phyloP scores from a whole-genome alignment of 768 basidiomycete species.

The Mycena vulgaris region DNA sequence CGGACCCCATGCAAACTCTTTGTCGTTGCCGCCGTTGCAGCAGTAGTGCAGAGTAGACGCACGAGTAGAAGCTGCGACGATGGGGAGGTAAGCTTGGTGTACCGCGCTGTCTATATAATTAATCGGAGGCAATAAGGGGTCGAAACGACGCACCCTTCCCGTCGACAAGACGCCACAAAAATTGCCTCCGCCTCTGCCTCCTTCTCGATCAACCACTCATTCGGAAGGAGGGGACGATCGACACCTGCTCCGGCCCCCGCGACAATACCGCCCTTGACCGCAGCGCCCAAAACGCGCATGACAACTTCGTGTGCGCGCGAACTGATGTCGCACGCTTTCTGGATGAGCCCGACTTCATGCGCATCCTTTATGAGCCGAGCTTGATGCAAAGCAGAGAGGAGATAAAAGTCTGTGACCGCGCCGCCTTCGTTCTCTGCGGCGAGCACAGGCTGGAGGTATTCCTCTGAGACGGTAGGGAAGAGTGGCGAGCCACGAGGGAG shows the following conservation, averaged over 20 bases:
- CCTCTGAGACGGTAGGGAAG: constrained; percentile 66
- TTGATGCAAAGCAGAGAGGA: constrained; percentile 84
- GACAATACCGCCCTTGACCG: constrained; percentile 71
- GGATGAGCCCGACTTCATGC: constrained; percentile 82
- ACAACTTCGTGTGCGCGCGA: constrained; percentile 92
- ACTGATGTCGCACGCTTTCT: constrained; percentile 87
- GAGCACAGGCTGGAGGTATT: constrained; percentile 57
- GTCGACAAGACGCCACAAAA: constrained; percentile 90
- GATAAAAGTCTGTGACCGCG: constrained; percentile 70
- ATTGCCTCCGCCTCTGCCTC: constrained; percentile 96
- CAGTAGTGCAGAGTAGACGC: constrained; percentile 96
- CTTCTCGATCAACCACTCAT: constrained; percentile 91
- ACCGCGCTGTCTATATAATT: constrained; percentile 66
- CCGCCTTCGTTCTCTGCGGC: constrained; percentile 50
- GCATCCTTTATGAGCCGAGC: constrained; percentile 86
- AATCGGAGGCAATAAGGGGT: constrained; percentile 7
- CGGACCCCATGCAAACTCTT: constrained; percentile 89
- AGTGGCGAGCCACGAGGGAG: constrained; percentile 68
- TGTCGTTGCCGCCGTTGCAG: constrained; percentile 78
- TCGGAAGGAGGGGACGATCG: constrained; percentile 71
- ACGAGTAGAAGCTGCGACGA: constrained; percentile 88
- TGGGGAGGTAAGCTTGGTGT: constrained; percentile 94
- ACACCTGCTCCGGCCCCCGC: constrained; percentile 61
- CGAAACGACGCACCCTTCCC: constrained; percentile 79
- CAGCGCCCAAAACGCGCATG: constrained; percentile 90